Percentiles rank a stretch among this genome's conserved stretches.
Conservation (phyloP, 441 rosid genomes). For the Syzygium malaccense region DNA sequence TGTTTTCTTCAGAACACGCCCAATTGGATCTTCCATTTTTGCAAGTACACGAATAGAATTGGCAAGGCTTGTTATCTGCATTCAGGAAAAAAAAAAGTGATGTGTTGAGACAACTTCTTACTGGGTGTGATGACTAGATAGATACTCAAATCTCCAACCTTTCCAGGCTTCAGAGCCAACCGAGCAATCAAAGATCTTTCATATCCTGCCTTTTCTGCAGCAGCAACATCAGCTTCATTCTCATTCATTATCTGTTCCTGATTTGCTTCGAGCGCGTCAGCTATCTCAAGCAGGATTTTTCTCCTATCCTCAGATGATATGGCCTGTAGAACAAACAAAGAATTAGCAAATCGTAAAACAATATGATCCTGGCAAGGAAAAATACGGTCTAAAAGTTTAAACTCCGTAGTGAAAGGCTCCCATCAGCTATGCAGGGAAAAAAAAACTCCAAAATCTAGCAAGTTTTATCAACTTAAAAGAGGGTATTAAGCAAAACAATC, state of each 20-base stretch:
- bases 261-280: constrained; percentile 81
- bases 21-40: constrained; percentile 93
- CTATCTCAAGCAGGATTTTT: constrained; percentile 64
- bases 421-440: background rate
- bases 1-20: constrained; percentile 72
- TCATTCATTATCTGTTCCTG: constrained; percentile 53
- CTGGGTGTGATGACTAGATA: background rate
- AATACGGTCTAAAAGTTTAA: background rate
- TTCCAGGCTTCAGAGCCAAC: constrained; percentile 80
- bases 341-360: constrained; percentile 2
- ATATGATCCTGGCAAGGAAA: background rate
- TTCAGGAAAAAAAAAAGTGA: background rate
- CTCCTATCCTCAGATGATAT: constrained; percentile 74
- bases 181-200: constrained; percentile 79
- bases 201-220: constrained; percentile 73
- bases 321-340: constrained; percentile 45
- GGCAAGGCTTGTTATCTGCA: constrained; percentile 78
- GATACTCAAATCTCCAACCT: constrained; percentile 37
- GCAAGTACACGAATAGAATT: constrained; percentile 84
- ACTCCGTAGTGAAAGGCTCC: background rate
- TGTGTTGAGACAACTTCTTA: background rate
- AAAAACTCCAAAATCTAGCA: background rate
- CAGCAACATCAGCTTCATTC: constrained; percentile 85
- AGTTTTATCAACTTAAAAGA: background rate
- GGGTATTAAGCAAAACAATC: background rate